Evolutionary conservation across 805 yeast species (phyloP).

Genomic region (Yarrowia phangngaensis): DNA sequence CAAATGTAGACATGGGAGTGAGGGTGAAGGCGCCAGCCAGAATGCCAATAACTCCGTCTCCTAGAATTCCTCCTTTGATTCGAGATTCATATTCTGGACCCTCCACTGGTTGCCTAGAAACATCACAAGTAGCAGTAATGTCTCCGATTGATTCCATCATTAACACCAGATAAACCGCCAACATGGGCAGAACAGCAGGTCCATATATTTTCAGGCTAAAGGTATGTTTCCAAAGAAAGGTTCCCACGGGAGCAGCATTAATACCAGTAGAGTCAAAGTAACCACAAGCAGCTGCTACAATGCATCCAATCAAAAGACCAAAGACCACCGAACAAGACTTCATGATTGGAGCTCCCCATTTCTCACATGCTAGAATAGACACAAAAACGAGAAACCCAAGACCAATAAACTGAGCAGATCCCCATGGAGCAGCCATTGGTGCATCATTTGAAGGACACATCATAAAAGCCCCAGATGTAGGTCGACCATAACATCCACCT

Average conservation of each 20-base stretch:
- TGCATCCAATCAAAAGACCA: slow-evolving; percentile 82
- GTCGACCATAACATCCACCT: slow-evolving; percentile 41
- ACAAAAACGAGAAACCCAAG: slow-evolving; percentile 78
- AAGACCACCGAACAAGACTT: slow-evolving; percentile 87
- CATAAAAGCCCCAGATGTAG: slow-evolving; percentile 44
- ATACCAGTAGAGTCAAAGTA: slow-evolving; percentile 62
- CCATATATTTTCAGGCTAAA: slow-evolving; percentile 74
- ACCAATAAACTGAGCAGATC: slow-evolving; percentile 82
- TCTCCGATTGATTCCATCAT: slow-evolving; percentile 96
- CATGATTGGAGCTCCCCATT: slow-evolving; percentile 92
- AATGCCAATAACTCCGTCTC: slow-evolving; percentile 80
- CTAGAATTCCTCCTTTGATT: slow-evolving; percentile 88
- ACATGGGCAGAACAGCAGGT: slow-evolving; percentile 78
- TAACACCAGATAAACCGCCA: slow-evolving; percentile 75
- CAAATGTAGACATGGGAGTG: slow-evolving; percentile 87
- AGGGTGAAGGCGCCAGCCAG: slow-evolving; percentile 73
- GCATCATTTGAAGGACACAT: slow-evolving; percentile 51
- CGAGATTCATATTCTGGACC: slow-evolving; percentile 79
- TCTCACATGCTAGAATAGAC: slow-evolving; percentile 70
- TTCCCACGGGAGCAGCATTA: slow-evolving; percentile 70
- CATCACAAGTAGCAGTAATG: slow-evolving; percentile 90
- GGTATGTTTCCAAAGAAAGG: slow-evolving; percentile 88
- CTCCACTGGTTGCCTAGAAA: slow-evolving; percentile 77
- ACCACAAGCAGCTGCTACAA: slow-evolving; percentile 87
- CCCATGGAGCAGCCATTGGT: slow-evolving; percentile 65